Base-by-base conservation (phyloP, 768 basidiomycete species). In the Termitomyces sp. region DNA sequence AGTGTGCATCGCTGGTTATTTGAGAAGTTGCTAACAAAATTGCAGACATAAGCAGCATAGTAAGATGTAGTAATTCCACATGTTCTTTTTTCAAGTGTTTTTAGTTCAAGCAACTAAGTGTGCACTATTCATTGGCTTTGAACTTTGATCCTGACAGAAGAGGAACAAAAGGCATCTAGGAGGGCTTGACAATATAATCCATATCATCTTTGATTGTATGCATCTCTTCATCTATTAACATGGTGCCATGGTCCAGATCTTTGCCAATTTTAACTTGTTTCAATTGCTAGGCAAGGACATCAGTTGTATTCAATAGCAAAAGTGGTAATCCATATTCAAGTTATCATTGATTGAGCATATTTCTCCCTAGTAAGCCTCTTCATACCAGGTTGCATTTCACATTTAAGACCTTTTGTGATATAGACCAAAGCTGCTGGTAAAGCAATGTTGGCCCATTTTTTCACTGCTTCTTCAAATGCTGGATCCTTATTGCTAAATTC, bases 51-150 rank as follows among this genome's bases (percentile, higher is more conserved):
- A 79, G 68, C 20, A 71, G 58, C 57, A 79, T 67, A 18, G 58
- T 53, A 33, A 59, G 55, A 20, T 59, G 20, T 53, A 76, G 75
- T 32, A 76, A 72, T 2, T 67, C 59, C 1, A 69, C 61, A 60
- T 70, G 68, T 13, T 60, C 9, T 40, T 1, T 5, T 1, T n/a
- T n/a, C 59, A 34, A 7, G 45, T 53, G 1, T 40, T 24, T 53
- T 3, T 71, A 68, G 52, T 76, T 64, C 16, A 76, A 48, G 0
- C 67, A 65, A 20, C 72, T 69, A 8, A 75, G 57, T 0, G 65
- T 67, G 18, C 66, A 65, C 78, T 76, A 80, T 58, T 75, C 56
- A 43, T 74, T 70, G 10, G 74, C 67, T 26, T 71, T 72, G 22
- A 73, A 57, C 47, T 72, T 72, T n/a, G 69, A 67, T 32, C 69